Percentiles rank a stretch among this genome's conserved stretches.
Conservation (phyloP, 192 early-diverging fungal genomes). For the Umbelopsis sp. region DNA sequence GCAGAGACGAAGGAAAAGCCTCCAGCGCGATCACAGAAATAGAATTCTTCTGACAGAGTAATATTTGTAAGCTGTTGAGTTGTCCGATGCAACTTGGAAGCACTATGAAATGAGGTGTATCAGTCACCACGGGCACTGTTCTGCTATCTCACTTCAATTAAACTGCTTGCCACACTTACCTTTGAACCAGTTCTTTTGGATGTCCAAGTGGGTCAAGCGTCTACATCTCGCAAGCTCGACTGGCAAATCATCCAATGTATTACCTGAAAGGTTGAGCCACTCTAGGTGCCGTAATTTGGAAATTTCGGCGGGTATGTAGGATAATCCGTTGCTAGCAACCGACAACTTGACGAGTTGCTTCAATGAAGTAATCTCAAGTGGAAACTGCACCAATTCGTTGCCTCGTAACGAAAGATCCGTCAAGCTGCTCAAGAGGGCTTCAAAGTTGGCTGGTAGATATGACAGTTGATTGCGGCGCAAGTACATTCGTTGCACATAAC, state of each 20-base stretch:
- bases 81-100: conserved; percentile 39
- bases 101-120: neutral
- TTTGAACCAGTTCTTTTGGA: conserved; percentile 41
- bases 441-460: conserved; percentile 10
- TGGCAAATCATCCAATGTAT: conserved; percentile 27
- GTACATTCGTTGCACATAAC: conserved; percentile 14
- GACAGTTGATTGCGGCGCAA: conserved; percentile 23
- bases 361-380: conserved; percentile 37
- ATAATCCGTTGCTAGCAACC: conserved; percentile 40
- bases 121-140: too few relatives aligned
- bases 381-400: conserved; percentile 41
- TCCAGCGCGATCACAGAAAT: conserved; percentile 29
- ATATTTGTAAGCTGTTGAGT: conserved; percentile 28
- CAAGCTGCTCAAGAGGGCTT: conserved; percentile 33
- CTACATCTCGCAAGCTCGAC: conserved; percentile 33
- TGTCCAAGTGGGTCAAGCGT: conserved; percentile 39
- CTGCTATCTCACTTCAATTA: neutral
- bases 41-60: conserved; percentile 49
- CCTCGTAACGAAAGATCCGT: conserved; percentile 43
- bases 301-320: conserved; percentile 7
- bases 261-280: conserved; percentile 30
- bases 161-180: conserved; percentile 8
- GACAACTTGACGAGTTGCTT: conserved; percentile 44
- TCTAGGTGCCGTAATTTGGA: conserved; percentile 19
- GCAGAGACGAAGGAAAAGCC: conserved; percentile 25